Percentiles rank a stretch among this genome's conserved stretches.
phyloP scores from a whole-genome alignment of 2,329 filamentous ascomycete genomes.

The Magnaporthiopsis incrustans region DNA sequence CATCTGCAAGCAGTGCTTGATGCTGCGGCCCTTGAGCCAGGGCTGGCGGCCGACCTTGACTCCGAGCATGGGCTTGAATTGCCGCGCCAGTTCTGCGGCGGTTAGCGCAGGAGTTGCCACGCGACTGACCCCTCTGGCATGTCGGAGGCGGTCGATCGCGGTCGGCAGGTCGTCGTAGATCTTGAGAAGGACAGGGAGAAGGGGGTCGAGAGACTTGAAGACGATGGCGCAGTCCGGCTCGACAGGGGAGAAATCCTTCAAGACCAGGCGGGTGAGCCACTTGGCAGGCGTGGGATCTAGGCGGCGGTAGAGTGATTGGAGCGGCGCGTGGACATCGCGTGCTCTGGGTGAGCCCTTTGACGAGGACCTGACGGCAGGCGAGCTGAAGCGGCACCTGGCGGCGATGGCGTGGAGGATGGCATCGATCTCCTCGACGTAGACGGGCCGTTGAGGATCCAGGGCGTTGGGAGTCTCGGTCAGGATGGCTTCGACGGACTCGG shows the following conservation, averaged over 20 bases:
- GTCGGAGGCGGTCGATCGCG: not conserved
- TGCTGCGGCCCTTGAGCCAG: conserved; percentile 60
- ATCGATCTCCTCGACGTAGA: conserved; percentile 70
- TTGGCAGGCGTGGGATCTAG: conserved; percentile 66
- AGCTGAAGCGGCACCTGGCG: conserved; percentile 62
- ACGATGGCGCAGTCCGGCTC: conserved; percentile 49
- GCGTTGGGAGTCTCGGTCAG: conserved; percentile 49
- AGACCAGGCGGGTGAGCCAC: conserved; percentile 74
- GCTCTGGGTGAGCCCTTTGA: conserved; percentile 7
- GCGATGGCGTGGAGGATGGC: conserved; percentile 57
- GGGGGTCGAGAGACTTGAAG: conserved; percentile 55
- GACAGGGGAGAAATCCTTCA: conserved; percentile 68
- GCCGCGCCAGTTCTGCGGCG: conserved; percentile 17
- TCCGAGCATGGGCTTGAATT: conserved; percentile 47
- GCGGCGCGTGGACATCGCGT: conserved; percentile 25
- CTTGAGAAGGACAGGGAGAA: conserved; percentile 61
- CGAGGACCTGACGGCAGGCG: conserved; percentile 45
- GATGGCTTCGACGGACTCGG: conserved; percentile 59
- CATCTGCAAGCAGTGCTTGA: conserved; percentile 67
- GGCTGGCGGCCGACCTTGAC: conserved; percentile 57
- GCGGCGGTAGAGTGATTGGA: conserved; percentile 51
- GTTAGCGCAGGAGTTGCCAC: conserved; percentile 3
- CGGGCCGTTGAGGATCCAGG: conserved; percentile 23
- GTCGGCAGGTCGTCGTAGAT: conserved; percentile 57
- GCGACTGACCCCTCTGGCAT: not conserved